Base-by-base conservation (phyloP, 179 eudicot genomes). In the Beta lomatogona region DNA sequence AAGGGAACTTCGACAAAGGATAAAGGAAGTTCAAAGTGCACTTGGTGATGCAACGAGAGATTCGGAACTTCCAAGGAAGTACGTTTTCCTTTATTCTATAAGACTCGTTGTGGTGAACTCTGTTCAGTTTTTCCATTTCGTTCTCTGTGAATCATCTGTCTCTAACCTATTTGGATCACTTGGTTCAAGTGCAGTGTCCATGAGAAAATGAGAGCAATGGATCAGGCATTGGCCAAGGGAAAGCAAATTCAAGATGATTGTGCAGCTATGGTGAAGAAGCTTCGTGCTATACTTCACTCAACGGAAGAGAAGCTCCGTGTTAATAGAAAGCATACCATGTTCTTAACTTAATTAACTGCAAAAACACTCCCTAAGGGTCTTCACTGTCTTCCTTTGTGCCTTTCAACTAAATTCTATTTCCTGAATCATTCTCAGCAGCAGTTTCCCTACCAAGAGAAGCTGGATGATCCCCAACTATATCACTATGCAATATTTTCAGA, bases 301-400 rank as follows among this genome's bases (percentile, higher is more conserved):
- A 84, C 98, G 15, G 99, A 94, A 89, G 96, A 95, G 81, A 98
- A 95, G 90, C 91, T 94, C 36, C 90, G 97, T 76, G 94, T 91
- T 76, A 95, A 92, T 80, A 89, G 90, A 88, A 95, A 94, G 86
- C 99, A 95, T 80, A 81, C 93, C 13, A 82, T 90, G 88, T 95
- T 94, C 84, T 88, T 95, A 86, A 94, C 97, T 48, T 98, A 95
- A 65, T 83, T 95, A 85, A 94, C 97, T 73, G 97, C 97, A 65
- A 95, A 95, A 85, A 92, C 99, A 79, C 84, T 95, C 73, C 98
- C 99, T 70, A 95, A 94, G 86, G 98, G 99, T 82, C 99, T 95
- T 80, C 98, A 95, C 82, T 94, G 99, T 85, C 96, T 95, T 76
- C 96, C 99, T 53, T 85, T 95, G 85, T 94, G 99, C 77, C 98